These are phyloP conservation scores for Eragrostis tef DNA, from an alignment of 202 grass and related monocot species.

Conservation along the genomic window DNA sequence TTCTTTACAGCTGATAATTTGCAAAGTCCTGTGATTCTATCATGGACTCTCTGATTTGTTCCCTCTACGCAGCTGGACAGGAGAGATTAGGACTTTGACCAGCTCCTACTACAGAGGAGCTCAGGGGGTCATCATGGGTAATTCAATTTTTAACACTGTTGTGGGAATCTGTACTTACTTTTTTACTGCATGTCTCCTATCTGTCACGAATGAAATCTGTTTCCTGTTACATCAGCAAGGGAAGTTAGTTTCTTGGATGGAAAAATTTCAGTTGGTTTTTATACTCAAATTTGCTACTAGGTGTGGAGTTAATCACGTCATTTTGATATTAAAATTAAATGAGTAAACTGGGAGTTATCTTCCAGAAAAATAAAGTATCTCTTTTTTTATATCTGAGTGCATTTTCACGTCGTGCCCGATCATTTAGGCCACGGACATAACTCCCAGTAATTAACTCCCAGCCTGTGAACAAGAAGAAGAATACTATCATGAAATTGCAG, in stretches of 20 bases:
- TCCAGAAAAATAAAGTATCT: background rate
- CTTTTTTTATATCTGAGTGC: background rate
- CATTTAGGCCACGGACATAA: no score
- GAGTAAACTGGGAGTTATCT: background rate
- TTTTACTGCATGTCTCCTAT: background rate
- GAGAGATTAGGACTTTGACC: constrained; percentile 87
- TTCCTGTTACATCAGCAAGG: background rate
- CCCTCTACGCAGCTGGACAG: constrained; percentile 71
- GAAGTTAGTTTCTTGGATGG: background rate
- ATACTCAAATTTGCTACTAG: background rate
- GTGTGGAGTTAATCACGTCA: background rate
- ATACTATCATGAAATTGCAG: no score
- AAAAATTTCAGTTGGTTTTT: background rate
- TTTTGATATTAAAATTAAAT: constrained; percentile 28
- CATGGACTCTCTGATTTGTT: background rate
- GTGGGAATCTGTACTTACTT: background rate
- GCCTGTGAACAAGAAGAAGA: no score
- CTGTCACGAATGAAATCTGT: background rate
- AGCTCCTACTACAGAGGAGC: constrained; percentile 96
- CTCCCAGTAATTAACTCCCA: no score
- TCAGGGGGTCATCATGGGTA: constrained; percentile 93
- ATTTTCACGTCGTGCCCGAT: no score
- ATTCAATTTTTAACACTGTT: constrained; percentile 30
- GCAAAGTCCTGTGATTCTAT: background rate
- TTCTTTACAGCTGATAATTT: background rate